Evolutionary conservation across 2,329 filamentous ascomycete genomes (phyloP).

Genomic region (Alternaria infectoria): DNA sequence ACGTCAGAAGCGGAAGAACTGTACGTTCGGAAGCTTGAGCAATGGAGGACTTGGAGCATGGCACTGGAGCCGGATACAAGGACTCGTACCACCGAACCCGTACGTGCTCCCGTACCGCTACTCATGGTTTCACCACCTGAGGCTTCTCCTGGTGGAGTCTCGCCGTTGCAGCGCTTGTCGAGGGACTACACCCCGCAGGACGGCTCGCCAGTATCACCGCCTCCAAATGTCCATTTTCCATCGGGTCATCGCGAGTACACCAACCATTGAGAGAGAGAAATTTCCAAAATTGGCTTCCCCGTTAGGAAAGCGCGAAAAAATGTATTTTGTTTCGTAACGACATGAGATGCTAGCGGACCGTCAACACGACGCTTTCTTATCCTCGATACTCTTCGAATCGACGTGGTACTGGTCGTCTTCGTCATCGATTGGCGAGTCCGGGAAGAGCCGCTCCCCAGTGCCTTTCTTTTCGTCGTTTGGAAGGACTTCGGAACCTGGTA

Average conservation of each 20-base stretch:
- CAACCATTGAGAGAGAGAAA: neutral
- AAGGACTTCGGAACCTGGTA: slow-evolving; percentile 16
- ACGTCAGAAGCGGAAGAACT: slow-evolving; percentile 13
- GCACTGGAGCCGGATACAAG: slow-evolving; percentile 1
- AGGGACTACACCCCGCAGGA: neutral
- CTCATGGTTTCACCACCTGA: slow-evolving; percentile 10
- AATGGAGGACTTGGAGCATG: slow-evolving; percentile 16
- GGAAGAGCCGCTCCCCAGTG: slow-evolving; percentile 16
- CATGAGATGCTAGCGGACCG: neutral
- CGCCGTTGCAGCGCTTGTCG: slow-evolving; percentile 14
- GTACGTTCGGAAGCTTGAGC: slow-evolving; percentile 10
- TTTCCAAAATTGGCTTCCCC: neutral
- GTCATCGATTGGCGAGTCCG: slow-evolving; percentile 20
- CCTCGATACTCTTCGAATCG: slow-evolving; percentile 1
- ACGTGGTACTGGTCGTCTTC: slow-evolving; percentile 1
- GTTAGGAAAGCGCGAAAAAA: neutral
- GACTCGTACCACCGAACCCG: neutral
- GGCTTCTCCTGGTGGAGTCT: slow-evolving; percentile 7
- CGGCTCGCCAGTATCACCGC: slow-evolving; percentile 10
- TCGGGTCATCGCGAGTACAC: neutral
- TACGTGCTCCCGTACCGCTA: neutral
- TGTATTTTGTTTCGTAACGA: neutral
- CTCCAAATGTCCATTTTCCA: slow-evolving; percentile 13
- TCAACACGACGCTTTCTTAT: slow-evolving; percentile 10
- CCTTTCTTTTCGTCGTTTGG: neutral